phyloP scores from a whole-genome alignment of 345 rosid genomes.

The Streptanthus diversifolius region DNA sequence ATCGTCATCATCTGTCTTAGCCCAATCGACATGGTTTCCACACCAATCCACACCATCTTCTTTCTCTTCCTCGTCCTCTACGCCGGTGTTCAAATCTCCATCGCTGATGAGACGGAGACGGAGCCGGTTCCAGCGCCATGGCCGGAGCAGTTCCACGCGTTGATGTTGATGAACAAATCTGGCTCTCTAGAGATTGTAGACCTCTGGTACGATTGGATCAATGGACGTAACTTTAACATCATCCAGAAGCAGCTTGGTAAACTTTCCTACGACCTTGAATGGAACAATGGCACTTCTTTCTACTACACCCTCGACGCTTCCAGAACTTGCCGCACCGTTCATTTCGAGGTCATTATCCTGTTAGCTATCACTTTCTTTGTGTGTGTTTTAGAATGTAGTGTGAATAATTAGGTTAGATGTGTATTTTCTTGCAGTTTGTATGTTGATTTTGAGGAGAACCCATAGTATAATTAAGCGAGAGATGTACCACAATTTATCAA shows the following conservation, averaged over 20 bases:
- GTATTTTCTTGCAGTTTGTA: background rate
- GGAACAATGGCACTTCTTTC: slow-evolving; percentile 68
- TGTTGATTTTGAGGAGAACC: background rate
- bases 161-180: slow-evolving; percentile 54
- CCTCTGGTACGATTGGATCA: slow-evolving; percentile 76
- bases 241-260: slow-evolving; percentile 63
- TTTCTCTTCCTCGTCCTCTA: slow-evolving; percentile 11
- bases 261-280: slow-evolving; percentile 51
- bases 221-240: slow-evolving; percentile 66
- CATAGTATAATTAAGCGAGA: background rate
- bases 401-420: background rate
- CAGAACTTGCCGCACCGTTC: slow-evolving; percentile 40
- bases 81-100: slow-evolving; percentile 2
- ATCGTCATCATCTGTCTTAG: background rate
- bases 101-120: background rate
- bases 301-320: slow-evolving; percentile 46
- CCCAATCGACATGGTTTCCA: slow-evolving; percentile 12
- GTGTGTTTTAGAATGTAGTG: background rate
- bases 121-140: slow-evolving; percentile 52
- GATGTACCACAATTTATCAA: background rate
- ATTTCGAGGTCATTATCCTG: slow-evolving; percentile 41
- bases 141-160: slow-evolving; percentile 68
- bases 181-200: slow-evolving; percentile 48
- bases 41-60: slow-evolving; percentile 5
- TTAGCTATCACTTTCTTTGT: background rate